A percentile compares a stretch with the other conserved stretches of the same genome.
Evolutionary conservation across 345 rosid genomes (phyloP).

Genomic region (Moricandia moricandioides): DNA sequence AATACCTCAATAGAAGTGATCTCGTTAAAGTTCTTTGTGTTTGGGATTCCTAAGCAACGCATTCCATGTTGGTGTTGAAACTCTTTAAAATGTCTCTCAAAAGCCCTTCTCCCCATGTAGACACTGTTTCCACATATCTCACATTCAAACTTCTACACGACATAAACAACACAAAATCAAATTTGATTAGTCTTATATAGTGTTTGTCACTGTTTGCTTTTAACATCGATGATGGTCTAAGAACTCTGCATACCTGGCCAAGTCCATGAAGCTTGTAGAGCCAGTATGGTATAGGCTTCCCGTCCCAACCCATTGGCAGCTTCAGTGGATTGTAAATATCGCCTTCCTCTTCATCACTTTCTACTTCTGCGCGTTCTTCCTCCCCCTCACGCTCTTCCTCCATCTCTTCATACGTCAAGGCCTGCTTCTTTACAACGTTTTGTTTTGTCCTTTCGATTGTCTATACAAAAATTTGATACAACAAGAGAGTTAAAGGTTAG

Average conservation of each 20-base stretch:
- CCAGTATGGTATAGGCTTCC: constrained; percentile 99
- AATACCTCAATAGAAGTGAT: constrained; percentile 83
- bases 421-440: constrained; percentile 92
- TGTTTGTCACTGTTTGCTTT: neutral
- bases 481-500: neutral
- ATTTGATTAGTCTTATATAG: neutral
- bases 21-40: constrained; percentile 97
- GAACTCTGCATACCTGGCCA: constrained; percentile 63
- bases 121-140: constrained; percentile 95
- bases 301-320: constrained; percentile 99
- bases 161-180: neutral
- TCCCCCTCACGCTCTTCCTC: constrained; percentile 97
- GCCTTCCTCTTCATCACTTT: constrained; percentile 97
- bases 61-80: constrained; percentile 99
- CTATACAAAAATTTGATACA: constrained; percentile 38
- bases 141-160: constrained; percentile 78
- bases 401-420: constrained; percentile 92
- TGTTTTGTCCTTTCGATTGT: constrained; percentile 69
- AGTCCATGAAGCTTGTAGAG: constrained; percentile 99
- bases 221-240: neutral
- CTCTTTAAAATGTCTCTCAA: constrained; percentile 97
- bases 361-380: constrained; percentile 82
- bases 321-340: constrained; percentile 92
- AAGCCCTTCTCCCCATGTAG: constrained; percentile 98
- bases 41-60: constrained; percentile 98